A percentile compares a stretch with the other conserved stretches of the same genome.
Evolutionary conservation across 495 filamentous ascomycete species (phyloP).

Genomic region (Tuber microsphaerosporum): DNA sequence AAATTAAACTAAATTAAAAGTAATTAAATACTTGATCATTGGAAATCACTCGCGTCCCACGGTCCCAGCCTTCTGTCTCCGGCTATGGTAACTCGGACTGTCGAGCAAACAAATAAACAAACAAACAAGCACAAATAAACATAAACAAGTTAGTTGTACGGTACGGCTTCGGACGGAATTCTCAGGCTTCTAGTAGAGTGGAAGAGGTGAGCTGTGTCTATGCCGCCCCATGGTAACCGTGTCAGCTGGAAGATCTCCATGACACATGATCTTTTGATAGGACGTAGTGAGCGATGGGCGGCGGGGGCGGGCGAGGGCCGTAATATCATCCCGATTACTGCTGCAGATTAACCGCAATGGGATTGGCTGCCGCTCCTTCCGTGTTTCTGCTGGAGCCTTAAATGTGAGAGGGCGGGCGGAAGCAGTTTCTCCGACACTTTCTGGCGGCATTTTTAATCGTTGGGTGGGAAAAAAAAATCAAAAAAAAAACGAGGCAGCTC

Average conservation of each 20-base stretch:
- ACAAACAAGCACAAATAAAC: not conserved
- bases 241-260: not conserved
- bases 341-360: not conserved
- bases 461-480: not conserved
- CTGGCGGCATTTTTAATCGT: not conserved
- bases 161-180: not conserved
- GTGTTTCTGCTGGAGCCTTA: not conserved
- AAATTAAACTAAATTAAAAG: not conserved
- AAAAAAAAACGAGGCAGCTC: not conserved
- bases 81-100: not conserved
- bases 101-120: not conserved
- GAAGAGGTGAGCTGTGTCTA: not conserved
- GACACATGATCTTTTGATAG: not conserved
- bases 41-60: not conserved
- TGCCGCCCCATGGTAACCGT: not conserved
- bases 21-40: not conserved
- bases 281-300: not conserved
- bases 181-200: not conserved
- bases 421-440: not conserved
- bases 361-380: not conserved
- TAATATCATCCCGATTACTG: not conserved
- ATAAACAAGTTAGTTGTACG: not conserved
- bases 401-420: not conserved
- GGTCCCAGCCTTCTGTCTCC: not conserved
- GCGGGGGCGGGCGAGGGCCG: not conserved